phyloP scores from a whole-genome alignment of 352 stramenopile species.

The Pythium grandisporangium region DNA sequence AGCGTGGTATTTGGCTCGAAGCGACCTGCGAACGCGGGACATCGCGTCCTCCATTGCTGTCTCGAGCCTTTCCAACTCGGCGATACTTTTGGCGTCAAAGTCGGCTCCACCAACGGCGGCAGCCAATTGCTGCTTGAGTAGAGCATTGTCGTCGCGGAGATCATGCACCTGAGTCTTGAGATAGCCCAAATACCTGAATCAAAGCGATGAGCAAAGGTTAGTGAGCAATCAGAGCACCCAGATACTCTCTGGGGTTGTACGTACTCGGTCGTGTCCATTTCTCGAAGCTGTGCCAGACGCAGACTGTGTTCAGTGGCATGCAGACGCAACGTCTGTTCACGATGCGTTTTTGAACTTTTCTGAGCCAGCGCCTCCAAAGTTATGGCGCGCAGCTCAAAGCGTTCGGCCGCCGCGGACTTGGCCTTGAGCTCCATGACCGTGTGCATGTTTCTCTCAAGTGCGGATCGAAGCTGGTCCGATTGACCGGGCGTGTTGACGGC shows the following conservation, averaged over 20 bases:
- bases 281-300: neutral
- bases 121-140: constrained; percentile 8
- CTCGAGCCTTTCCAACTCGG: constrained; percentile 11
- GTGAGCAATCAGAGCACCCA: neutral
- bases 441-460: neutral
- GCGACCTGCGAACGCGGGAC: constrained; percentile 1
- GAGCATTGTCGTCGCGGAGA: constrained; percentile 4
- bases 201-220: too few species aligned
- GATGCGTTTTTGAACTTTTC: neutral
- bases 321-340: neutral
- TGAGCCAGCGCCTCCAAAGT: neutral
- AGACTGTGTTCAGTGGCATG: neutral
- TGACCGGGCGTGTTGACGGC: too few species aligned
- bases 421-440: neutral
- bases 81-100: constrained; percentile 7
- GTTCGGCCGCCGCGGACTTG: neutral
- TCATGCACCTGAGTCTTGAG: constrained; percentile 5
- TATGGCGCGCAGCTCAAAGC: neutral
- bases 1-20: constrained; percentile 12
- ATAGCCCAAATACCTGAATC: too few species aligned
- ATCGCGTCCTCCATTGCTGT: constrained; percentile 3
- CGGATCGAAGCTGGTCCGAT: neutral
- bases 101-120: constrained; percentile 6
- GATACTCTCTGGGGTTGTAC: neutral
- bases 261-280: neutral